These are phyloP conservation scores for Cryptosporidium ryanae DNA, from an alignment of 169 alveolate genomes.

Conservation along the genomic window DNA sequence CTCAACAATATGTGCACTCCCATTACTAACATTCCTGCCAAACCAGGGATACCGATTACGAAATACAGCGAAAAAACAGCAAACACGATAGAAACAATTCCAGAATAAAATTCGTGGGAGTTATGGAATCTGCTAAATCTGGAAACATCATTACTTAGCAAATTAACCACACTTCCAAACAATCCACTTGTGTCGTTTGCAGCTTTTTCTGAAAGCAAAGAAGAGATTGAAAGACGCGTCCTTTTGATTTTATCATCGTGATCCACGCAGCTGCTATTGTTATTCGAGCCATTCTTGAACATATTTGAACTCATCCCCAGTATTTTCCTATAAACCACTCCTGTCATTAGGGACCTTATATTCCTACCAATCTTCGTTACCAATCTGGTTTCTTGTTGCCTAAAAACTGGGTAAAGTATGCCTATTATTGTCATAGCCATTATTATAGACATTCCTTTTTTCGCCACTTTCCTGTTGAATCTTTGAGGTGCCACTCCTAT, in stretches of 20 bases:
- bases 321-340: slow-evolving; percentile 43
- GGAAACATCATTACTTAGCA: slow-evolving; percentile 52
- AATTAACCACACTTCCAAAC: slow-evolving; percentile 55
- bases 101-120: slow-evolving; percentile 62
- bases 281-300: slow-evolving; percentile 19
- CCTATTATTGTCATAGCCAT: slow-evolving; percentile 13
- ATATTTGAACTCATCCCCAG: slow-evolving; percentile 33
- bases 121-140: slow-evolving; percentile 41
- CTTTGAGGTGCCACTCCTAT: slow-evolving; percentile 36
- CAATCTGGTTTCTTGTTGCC: slow-evolving; percentile 60
- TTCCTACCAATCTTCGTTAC: slow-evolving; percentile 38
- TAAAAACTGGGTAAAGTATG: slow-evolving; percentile 16
- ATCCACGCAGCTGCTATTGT: not conserved
- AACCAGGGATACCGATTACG: slow-evolving; percentile 39
- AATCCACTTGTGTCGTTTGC: slow-evolving; percentile 35
- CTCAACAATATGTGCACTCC: slow-evolving; percentile 24
- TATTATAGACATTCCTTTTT: slow-evolving; percentile 8
- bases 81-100: slow-evolving; percentile 10
- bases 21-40: slow-evolving; percentile 53
- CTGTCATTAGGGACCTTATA: slow-evolving; percentile 40
- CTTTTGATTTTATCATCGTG: slow-evolving; percentile 2
- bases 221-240: slow-evolving; percentile 28
- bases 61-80: slow-evolving; percentile 17
- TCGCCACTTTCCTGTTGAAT: slow-evolving; percentile 19
- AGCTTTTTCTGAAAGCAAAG: slow-evolving; percentile 8